Percentiles rank a stretch among this genome's conserved stretches.
phyloP scores from a whole-genome alignment of 805 yeast genomes.

The Pichia insulana region DNA sequence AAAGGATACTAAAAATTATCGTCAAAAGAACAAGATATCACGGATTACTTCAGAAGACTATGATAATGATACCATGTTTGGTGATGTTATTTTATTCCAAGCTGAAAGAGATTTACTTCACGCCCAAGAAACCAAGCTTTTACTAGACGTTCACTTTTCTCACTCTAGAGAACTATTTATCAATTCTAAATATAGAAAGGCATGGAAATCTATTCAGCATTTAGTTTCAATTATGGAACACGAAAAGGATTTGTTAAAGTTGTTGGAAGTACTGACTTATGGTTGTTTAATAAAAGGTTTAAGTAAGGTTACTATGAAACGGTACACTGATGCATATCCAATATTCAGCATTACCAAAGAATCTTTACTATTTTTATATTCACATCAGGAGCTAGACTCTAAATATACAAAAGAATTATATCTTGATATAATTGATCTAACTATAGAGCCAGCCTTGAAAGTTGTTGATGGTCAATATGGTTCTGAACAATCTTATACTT shows the following conservation, averaged over 20 bases:
- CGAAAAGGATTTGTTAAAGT: slow-evolving; percentile 29
- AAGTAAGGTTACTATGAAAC: slow-evolving; percentile 41
- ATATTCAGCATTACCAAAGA: slow-evolving; percentile 55
- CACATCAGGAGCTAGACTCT: slow-evolving; percentile 17
- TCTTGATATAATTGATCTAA: slow-evolving; percentile 46
- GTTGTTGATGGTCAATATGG: slow-evolving; percentile 26
- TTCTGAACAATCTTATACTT: slow-evolving; percentile 32
- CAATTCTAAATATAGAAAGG: slow-evolving; percentile 59
- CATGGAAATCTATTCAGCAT: slow-evolving; percentile 36
- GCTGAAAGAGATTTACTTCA: slow-evolving; percentile 71
- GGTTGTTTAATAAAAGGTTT: slow-evolving; percentile 29
- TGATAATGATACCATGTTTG: slow-evolving; percentile 42
- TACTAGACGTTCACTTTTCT: slow-evolving; percentile 45
- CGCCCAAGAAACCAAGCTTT: slow-evolving; percentile 53
- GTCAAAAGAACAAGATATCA: slow-evolving; percentile 37
- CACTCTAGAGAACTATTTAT: slow-evolving; percentile 42
- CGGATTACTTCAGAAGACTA: slow-evolving; percentile 42
- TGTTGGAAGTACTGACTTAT: slow-evolving; percentile 32
- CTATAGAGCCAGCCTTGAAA: slow-evolving; percentile 58
- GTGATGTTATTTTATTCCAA: slow-evolving; percentile 50
- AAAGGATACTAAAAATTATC: slow-evolving; percentile 57
- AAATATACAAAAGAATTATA: slow-evolving; percentile 32
- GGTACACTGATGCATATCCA: slow-evolving; percentile 46
- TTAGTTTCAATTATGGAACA: slow-evolving; percentile 33
- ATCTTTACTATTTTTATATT: slow-evolving; percentile 45